Percentiles rank a stretch among this genome's conserved stretches.
These are phyloP conservation scores for Isabelozyma heimii DNA, from an alignment of 805 yeast species.

Conservation along the genomic window DNA sequence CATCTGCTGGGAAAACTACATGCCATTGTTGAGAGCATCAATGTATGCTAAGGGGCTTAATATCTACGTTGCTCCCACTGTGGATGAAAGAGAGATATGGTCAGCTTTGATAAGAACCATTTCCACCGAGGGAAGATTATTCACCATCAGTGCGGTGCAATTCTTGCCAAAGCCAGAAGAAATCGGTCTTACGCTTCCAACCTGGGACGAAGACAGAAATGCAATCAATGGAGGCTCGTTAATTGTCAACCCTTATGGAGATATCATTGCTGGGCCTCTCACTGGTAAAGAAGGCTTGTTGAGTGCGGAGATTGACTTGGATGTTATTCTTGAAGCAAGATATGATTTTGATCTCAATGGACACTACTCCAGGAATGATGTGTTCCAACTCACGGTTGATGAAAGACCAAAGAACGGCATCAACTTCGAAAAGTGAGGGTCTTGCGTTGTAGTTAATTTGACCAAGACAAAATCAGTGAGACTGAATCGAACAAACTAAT, in stretches of 20 bases:
- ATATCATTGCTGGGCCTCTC: conserved; percentile 33
- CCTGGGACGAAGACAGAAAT: conserved; percentile 17
- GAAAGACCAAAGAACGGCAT: conserved; percentile 14
- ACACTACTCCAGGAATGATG: conserved; percentile 40
- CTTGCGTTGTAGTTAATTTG: not conserved
- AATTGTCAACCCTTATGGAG: conserved; percentile 36
- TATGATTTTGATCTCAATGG: conserved; percentile 43
- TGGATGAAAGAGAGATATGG: conserved; percentile 46
- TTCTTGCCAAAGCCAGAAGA: conserved; percentile 30
- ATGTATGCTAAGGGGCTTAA: conserved; percentile 43
- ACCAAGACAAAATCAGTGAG: too few species aligned
- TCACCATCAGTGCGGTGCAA: conserved; percentile 40
- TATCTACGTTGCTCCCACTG: conserved; percentile 39
- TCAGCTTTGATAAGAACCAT: conserved; percentile 39
- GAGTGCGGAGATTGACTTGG: conserved; percentile 39
- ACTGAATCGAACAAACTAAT: too few species aligned
- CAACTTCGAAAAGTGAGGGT: not conserved
- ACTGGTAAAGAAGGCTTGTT: conserved; percentile 39
- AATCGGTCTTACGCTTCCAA: conserved; percentile 18
- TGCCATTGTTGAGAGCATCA: conserved; percentile 39
- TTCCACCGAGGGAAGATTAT: conserved; percentile 38
- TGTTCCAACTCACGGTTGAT: conserved; percentile 40
- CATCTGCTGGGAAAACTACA: conserved; percentile 47
- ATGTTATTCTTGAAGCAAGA: conserved; percentile 34
- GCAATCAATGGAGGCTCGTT: conserved; percentile 33